Base-by-base conservation (phyloP, 768 basidiomycete genomes). In the Podaxis rugospora region DNA sequence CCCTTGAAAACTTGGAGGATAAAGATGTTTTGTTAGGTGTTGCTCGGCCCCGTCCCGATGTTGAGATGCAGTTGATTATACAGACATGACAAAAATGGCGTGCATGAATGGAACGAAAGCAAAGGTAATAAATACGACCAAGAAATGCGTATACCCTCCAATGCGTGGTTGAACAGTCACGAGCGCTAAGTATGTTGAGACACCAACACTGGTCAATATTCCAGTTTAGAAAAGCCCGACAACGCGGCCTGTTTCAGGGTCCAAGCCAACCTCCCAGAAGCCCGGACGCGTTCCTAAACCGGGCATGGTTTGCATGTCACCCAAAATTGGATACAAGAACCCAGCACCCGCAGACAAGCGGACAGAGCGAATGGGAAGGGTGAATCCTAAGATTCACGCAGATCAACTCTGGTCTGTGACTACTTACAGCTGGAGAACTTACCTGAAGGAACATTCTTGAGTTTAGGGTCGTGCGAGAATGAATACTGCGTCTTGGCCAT, bases 401-500 rank as follows among this genome's bases (percentile, higher is more conserved):
- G 47, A 32, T 49, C 18, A 9, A 1, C 13, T n/a, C 21, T 47
- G 13, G 28, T n/a, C 18, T 5, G 37, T 25, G 32, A 32, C 40
- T 9, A 42, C 46, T 11, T 59, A 23, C 44, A 42, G 51, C 49
- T 32, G 25, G 13, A 9, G 18, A 18, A 66, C 78, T 61, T 64
- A 84, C 88, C 90, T 53, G 86, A 85, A 1, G 97, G 95, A 0
- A 90, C 94, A 66, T 89, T 88, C 78, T 98, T 98, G 63, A 92
- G 81, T 66, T 87, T 87, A 5, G 95, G 89, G 68, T 99, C 90
- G 70, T 96, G 94, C 25, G 94, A 96, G 78, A 99, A 95, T 18
- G 95, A 97, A 67, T 98, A 93, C 64, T 97, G 96, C 4, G 96
- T 98, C 82, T 97, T 96, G 52, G 93, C 94, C 92, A 95, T 93